Conservation (phyloP, 1,139 yeast species). For the Saccharomyces pastorianus region DNA sequence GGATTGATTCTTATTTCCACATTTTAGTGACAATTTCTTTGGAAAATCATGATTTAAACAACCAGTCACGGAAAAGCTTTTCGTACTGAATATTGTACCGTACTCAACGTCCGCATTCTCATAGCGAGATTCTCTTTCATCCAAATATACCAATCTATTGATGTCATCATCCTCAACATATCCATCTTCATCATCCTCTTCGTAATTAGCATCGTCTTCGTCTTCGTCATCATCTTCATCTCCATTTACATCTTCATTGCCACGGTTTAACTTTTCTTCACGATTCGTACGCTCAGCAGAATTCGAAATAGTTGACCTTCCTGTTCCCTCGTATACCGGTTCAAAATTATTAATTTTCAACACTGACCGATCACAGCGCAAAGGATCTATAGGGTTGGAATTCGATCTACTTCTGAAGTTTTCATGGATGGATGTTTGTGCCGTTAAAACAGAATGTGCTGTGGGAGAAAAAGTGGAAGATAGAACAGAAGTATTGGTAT, state of each 20-base stretch:
- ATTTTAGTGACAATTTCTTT: background rate
- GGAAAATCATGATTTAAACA: background rate
- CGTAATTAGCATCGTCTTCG: slow-evolving; percentile 4
- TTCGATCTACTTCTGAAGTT: slow-evolving; percentile 3
- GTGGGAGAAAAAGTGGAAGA: background rate
- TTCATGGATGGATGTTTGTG: slow-evolving; percentile 4
- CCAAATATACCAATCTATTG: background rate
- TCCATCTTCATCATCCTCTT: background rate
- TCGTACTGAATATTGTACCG: background rate
- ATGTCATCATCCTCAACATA: background rate
- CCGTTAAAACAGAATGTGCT: background rate
- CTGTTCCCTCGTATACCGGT: slow-evolving; percentile 6
- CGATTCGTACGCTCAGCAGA: slow-evolving; percentile 2
- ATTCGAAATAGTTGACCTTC: slow-evolving; percentile 3
- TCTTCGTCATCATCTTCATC: slow-evolving; percentile 5
- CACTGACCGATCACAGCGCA: slow-evolving; percentile 10
- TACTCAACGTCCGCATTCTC: background rate
- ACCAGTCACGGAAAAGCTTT: background rate
- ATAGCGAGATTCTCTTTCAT: background rate
- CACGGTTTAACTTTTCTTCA: slow-evolving; percentile 1
- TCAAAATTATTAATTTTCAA: background rate
- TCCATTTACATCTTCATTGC: slow-evolving; percentile 1
- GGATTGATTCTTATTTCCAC: background rate
- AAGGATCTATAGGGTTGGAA: slow-evolving; percentile 3
- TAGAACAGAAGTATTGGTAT: background rate